phyloP scores from a whole-genome alignment of 2,329 filamentous ascomycete genomes.

The Diplodia seriata region DNA sequence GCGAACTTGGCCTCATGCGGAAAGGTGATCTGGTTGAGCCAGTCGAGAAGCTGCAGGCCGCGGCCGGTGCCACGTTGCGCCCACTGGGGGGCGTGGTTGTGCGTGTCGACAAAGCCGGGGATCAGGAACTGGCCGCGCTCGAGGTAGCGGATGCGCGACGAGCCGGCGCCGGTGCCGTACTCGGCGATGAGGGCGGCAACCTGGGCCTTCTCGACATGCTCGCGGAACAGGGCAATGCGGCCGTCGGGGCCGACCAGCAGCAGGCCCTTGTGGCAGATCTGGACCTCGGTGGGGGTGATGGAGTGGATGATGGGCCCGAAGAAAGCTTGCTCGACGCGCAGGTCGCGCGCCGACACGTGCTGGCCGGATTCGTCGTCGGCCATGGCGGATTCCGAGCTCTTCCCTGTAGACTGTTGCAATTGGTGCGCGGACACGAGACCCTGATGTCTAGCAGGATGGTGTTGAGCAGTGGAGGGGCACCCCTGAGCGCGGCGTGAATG shows the following conservation, averaged over 20 bases:
- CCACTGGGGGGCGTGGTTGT: constrained; percentile 70
- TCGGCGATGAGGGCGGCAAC: constrained; percentile 30
- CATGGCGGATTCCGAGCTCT: constrained; percentile 7
- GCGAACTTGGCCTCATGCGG: constrained; percentile 67
- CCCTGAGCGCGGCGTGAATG: constrained; percentile 25
- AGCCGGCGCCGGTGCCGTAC: constrained; percentile 27
- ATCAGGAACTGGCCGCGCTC: constrained; percentile 60
- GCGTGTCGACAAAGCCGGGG: constrained; percentile 70
- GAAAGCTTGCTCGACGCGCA: constrained; percentile 31
- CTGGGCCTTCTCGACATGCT: constrained; percentile 30
- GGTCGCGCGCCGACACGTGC: constrained; percentile 29
- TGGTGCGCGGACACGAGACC: neutral
- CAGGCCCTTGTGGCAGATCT: constrained; percentile 27
- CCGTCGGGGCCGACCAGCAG: constrained; percentile 29
- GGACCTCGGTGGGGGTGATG: constrained; percentile 27
- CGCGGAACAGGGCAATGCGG: constrained; percentile 29
- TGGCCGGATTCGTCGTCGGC: constrained; percentile 17
- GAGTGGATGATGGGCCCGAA: constrained; percentile 32
- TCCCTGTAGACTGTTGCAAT: neutral
- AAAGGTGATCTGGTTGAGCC: constrained; percentile 70
- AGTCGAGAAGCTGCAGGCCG: constrained; percentile 53
- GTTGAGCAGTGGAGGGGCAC: constrained; percentile 25
- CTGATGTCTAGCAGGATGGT: constrained; percentile 18
- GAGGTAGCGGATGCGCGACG: constrained; percentile 43
- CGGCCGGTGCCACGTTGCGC: constrained; percentile 55